These are phyloP conservation scores for Geotrichum fermentans DNA, from an alignment of 1,139 yeast genomes.

Conservation along the genomic window DNA sequence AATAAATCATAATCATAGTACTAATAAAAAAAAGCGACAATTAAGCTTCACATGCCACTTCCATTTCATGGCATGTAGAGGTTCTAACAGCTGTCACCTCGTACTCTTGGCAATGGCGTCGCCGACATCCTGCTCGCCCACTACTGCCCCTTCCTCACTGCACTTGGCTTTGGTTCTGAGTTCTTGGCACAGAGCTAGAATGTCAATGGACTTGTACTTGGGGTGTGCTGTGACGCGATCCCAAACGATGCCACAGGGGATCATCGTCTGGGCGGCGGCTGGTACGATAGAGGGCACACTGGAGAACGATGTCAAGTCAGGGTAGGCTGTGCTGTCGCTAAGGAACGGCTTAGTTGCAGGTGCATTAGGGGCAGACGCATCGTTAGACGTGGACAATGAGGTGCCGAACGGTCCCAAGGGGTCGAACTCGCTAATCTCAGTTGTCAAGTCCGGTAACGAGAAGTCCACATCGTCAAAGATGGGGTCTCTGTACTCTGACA, in stretches of 20 bases:
- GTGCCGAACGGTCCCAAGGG: slow-evolving; percentile 13
- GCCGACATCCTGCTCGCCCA: slow-evolving; percentile 74
- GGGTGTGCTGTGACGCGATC: slow-evolving; percentile 94
- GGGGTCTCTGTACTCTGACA: slow-evolving; percentile 37
- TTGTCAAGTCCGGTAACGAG: slow-evolving; percentile 9
- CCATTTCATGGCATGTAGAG: too few species aligned
- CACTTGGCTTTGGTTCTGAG: slow-evolving; percentile 92
- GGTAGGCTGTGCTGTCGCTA: background rate
- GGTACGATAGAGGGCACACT: slow-evolving; percentile 35
- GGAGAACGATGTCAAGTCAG: too few species aligned
- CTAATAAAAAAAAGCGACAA: too few species aligned
- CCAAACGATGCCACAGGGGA: slow-evolving; percentile 91
- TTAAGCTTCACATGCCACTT: too few species aligned
- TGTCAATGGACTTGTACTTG: slow-evolving; percentile 83
- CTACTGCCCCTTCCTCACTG: slow-evolving; percentile 84
- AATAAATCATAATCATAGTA: too few species aligned
- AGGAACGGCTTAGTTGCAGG: slow-evolving; percentile 45
- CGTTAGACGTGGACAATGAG: slow-evolving; percentile 23
- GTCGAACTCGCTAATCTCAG: slow-evolving; percentile 16
- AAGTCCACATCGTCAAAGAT: slow-evolving; percentile 27
- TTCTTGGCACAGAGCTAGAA: slow-evolving; percentile 86
- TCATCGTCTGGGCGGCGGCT: slow-evolving; percentile 34
- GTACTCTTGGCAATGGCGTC: slow-evolving; percentile 31
- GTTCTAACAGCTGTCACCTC: too few species aligned
- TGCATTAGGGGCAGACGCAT: background rate